Percentiles rank a stretch among this genome's conserved stretches.
These are phyloP conservation scores for Sporobolomyces roseus DNA, from an alignment of 768 basidiomycete species.

Conservation along the genomic window DNA sequence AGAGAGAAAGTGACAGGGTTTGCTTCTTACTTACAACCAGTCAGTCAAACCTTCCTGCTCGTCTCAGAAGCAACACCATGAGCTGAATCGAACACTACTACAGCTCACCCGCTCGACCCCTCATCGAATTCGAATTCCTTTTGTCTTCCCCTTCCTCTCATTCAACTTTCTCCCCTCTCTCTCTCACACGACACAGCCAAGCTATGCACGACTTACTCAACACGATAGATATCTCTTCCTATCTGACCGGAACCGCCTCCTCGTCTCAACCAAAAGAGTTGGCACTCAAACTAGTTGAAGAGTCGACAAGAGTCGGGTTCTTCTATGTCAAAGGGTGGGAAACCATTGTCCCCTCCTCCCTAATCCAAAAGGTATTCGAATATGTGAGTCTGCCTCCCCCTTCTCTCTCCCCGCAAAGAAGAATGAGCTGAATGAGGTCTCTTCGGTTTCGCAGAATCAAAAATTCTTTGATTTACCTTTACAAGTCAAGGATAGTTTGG, in stretches of 20 bases:
- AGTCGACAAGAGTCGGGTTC: conserved; percentile 50
- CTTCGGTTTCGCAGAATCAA: conserved; percentile 23
- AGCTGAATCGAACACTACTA: too few relatives aligned
- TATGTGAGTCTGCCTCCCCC: conserved; percentile 36
- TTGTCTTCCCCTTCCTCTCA: too few relatives aligned
- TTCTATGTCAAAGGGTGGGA: conserved; percentile 53
- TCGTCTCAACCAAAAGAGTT: not conserved
- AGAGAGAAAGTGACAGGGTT: too few relatives aligned
- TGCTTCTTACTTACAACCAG: too few relatives aligned
- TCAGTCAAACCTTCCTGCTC: too few relatives aligned
- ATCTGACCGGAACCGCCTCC: not conserved
- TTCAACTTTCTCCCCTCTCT: too few relatives aligned
- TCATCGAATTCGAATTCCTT: too few relatives aligned
- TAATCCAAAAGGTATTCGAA: conserved; percentile 38
- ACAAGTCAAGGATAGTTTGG: conserved; percentile 52
- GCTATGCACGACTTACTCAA: conserved; percentile 21
- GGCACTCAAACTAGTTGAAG: not conserved
- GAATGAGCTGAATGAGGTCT: not conserved
- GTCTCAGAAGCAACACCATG: too few relatives aligned
- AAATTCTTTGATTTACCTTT: conserved; percentile 49
- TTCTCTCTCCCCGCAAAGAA: conserved; percentile 24
- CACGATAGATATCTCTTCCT: conserved; percentile 20
- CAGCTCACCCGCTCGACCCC: too few relatives aligned
- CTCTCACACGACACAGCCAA: too few relatives aligned
- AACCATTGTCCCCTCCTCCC: conserved; percentile 51